Percentiles rank a stretch among this genome's conserved stretches.
Conservation (phyloP, 176 grass and related monocot genomes). For the Avena eriantha region DNA sequence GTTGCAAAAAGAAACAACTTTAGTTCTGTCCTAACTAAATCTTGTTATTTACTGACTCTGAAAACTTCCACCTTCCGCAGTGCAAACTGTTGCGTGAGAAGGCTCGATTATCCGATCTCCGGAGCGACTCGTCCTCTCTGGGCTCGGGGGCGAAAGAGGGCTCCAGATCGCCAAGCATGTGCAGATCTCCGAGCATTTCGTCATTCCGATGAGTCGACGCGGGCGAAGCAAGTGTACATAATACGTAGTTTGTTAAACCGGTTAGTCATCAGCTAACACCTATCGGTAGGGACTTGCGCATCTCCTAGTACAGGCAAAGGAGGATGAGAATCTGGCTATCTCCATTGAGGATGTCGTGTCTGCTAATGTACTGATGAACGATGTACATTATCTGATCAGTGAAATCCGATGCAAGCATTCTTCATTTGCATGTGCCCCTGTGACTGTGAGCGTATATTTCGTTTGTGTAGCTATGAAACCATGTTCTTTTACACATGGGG, state of each 20-base stretch:
- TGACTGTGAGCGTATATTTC: neutral
- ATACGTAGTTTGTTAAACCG: slow-evolving; percentile 11
- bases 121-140: slow-evolving; percentile 40
- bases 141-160: slow-evolving; percentile 24
- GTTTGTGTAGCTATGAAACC: neutral
- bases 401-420: slow-evolving; percentile 17
- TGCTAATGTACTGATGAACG: neutral
- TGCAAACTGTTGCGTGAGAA: slow-evolving; percentile 67
- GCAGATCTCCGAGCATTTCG: slow-evolving; percentile 49
- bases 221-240: slow-evolving; percentile 42
- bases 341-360: slow-evolving; percentile 25
- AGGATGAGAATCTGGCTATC: slow-evolving; percentile 20
- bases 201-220: slow-evolving; percentile 20
- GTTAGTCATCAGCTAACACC: slow-evolving; percentile 54
- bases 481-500: neutral
- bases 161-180: slow-evolving; percentile 20
- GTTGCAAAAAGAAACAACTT: no score
- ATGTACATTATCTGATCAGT: neutral
- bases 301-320: slow-evolving; percentile 37
- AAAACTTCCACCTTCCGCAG: slow-evolving; percentile 29
- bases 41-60: neutral
- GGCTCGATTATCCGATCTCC: slow-evolving; percentile 49
- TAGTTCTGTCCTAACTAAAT: neutral
- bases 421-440: neutral
- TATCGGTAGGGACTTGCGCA: slow-evolving; percentile 2